Evolutionary conservation across 2,329 filamentous ascomycete genomes (phyloP).

Genomic region (Orbilia oligospora): DNA sequence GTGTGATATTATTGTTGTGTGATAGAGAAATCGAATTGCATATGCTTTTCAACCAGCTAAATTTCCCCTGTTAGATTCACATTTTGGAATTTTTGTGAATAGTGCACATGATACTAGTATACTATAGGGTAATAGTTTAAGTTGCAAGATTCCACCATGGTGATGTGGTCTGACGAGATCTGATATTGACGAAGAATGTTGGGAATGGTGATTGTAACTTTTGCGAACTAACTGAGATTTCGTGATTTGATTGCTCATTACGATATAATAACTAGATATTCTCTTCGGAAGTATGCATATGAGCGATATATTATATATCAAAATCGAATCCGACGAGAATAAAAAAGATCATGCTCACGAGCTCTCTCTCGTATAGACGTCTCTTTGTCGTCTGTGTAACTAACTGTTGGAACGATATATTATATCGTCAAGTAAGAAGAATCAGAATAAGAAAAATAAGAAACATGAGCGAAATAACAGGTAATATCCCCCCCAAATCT

Average conservation of each 20-base stretch:
- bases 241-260: conserved; percentile 10
- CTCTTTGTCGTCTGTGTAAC: too few relatives aligned
- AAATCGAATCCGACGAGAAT: neutral
- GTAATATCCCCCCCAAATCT: too few relatives aligned
- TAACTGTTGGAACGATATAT: neutral
- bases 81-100: neutral
- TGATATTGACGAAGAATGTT: neutral
- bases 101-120: neutral
- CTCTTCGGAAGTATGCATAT: neutral
- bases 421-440: neutral
- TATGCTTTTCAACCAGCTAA: neutral
- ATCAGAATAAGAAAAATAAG: too few relatives aligned
- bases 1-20: neutral
- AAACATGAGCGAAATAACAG: neutral
- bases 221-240: neutral
- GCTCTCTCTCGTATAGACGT: too few relatives aligned
- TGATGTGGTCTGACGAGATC: neutral
- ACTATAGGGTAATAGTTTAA: neutral
- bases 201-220: too few relatives aligned
- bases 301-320: conserved; percentile 7
- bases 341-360: neutral
- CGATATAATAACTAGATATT: conserved; percentile 8
- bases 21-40: neutral
- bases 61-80: neutral
- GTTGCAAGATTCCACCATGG: conserved; percentile 1